Percentiles rank a stretch among this genome's conserved stretches.
Conservation (phyloP, 1,284 basidiomycete genomes). For the Bondarzewia mesenterica region DNA sequence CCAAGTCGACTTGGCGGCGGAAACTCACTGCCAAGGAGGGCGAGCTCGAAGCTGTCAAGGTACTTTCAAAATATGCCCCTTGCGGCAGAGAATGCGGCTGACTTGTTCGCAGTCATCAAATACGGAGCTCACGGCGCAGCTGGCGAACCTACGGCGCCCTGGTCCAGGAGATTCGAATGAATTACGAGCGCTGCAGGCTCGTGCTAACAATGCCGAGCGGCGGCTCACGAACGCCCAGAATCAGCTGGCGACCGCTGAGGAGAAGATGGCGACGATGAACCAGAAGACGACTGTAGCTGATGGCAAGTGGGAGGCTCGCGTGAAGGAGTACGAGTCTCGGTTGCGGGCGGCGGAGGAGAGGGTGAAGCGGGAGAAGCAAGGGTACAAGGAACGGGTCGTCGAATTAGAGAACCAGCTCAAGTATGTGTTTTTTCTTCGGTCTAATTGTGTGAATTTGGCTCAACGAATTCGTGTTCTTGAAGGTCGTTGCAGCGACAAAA, state of each 20-base stretch:
- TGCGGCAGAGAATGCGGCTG: not conserved
- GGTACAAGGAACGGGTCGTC: constrained; percentile 77
- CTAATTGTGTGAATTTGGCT: not conserved
- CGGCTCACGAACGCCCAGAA: constrained; percentile 76
- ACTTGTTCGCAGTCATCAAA: constrained; percentile 51
- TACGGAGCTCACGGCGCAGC: constrained; percentile 68
- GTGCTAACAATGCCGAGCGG: constrained; percentile 77
- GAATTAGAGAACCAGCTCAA: constrained; percentile 67
- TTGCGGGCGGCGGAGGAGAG: constrained; percentile 86
- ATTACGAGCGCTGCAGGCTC: constrained; percentile 59
- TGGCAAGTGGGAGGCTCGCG: constrained; percentile 85
- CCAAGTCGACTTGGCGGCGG: constrained; percentile 81
- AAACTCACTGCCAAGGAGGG: constrained; percentile 80
- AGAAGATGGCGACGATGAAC: constrained; percentile 69
- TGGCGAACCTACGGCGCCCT: constrained; percentile 60
- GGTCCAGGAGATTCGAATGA: constrained; percentile 64
- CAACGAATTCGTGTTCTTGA: constrained; percentile 9
- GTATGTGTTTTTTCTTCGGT: constrained; percentile 37
- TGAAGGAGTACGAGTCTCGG: constrained; percentile 84
- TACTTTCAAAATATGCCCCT: constrained; percentile 20
- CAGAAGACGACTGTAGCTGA: constrained; percentile 66
- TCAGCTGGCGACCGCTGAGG: constrained; percentile 76
- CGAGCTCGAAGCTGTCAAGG: constrained; percentile 83
- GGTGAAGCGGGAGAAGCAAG: constrained; percentile 91
- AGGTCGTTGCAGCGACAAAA: constrained; percentile 65